Evolutionary conservation across 75 land plant genomes (phyloP), one percentile per base, ranked within the genome.

Genomic region (Ceratopteris richardii): DNA sequence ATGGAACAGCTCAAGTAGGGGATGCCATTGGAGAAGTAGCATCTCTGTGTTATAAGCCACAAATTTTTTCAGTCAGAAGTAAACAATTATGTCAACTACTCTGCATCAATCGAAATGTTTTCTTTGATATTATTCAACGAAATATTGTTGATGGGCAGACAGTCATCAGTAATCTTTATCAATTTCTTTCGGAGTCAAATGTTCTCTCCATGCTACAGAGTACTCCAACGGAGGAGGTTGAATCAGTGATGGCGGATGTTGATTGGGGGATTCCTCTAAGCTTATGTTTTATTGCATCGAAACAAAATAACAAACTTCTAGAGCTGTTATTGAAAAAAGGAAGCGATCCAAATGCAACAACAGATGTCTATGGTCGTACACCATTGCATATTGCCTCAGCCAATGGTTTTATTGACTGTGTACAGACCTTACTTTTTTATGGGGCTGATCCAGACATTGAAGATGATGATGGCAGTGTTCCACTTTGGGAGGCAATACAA

Each of bases 401-500:
- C 13, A 80, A 72, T 42, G 96, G 96, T 69, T 68, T 42, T 62
- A 50, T 72, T 47, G 82, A 78, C 17, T 85, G 87, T 70, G 90
- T 76, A 28, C 51, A 55, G 13, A 69, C 78, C 24, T 63, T 90
- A 16, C 68, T 90, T 18, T 69, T 80, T 39, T 73, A 50, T 60
- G 84, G 82, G 0, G 96, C 90, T 29, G 80, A 86, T 31, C 75
- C 79, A 14, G 86, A 90, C 28, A 54, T 56, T 70, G 60, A 78
- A 90, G 96, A 90, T 76, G 67, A 71, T 17, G 87, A 86, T 24
- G 96, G 90, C 18, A 75, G 29, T 51, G 72, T 82, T 29, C 96
- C 96, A 12, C 53, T 90, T 5, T 81, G 86, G n/a, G 96, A 90
- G 31, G 90, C 96, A 19, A 68, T 90, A 0, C 56, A 70, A 4